Percentiles rank a stretch among this genome's conserved stretches.
Evolutionary conservation across 495 filamentous ascomycete genomes (phyloP).

Genomic region (Choiromyces venosus): DNA sequence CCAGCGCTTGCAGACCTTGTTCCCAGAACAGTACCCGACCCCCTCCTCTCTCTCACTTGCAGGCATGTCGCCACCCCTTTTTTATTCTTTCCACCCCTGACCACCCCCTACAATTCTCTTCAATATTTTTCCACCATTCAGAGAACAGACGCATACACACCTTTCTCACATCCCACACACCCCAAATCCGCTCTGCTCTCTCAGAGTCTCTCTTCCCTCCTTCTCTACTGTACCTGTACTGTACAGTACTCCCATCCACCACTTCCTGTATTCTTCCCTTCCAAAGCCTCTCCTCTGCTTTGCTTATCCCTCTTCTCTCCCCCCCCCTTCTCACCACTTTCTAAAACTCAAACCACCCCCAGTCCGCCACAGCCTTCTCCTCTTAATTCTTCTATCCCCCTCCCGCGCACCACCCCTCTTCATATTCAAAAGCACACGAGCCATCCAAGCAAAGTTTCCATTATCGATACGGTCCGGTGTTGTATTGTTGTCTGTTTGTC

Average conservation of each 20-base stretch:
- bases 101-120: constrained; percentile 44
- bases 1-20: constrained; percentile 38
- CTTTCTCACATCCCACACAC: constrained; percentile 42
- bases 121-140: constrained; percentile 44
- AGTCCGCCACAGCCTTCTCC: constrained; percentile 26
- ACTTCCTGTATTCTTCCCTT: constrained; percentile 44
- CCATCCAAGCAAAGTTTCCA: constrained; percentile 25
- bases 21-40: constrained; percentile 35
- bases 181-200: constrained; percentile 44
- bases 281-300: constrained; percentile 32
- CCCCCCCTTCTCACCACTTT: constrained; percentile 20
- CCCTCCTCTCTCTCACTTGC: constrained; percentile 26
- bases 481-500: constrained; percentile 19
- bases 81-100: constrained; percentile 31
- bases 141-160: constrained; percentile 32
- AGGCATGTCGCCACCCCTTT: constrained; percentile 40
- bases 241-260: constrained; percentile 42
- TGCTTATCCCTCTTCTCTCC: constrained; percentile 34
- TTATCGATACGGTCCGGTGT: constrained; percentile 34
- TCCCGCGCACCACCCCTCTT: constrained; percentile 38
- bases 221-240: constrained; percentile 43
- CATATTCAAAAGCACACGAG: constrained; percentile 27
- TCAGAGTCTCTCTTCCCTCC: constrained; percentile 37
- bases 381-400: constrained; percentile 38
- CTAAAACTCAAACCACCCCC: neutral